phyloP scores from a whole-genome alignment of 768 basidiomycete species.

The Sarcodon sp. region DNA sequence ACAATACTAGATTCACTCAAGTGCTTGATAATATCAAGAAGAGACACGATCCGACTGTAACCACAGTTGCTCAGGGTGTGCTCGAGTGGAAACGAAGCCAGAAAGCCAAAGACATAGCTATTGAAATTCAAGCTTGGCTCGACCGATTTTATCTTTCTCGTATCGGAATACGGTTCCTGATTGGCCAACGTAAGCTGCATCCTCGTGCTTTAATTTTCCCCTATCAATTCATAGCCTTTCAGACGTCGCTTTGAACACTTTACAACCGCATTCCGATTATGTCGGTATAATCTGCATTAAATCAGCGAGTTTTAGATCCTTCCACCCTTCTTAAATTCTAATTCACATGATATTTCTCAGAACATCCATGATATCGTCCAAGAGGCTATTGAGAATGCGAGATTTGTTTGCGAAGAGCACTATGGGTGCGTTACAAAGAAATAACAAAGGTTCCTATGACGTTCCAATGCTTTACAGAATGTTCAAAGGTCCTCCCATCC shows the following conservation, averaged over 20 bases:
- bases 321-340: not conserved
- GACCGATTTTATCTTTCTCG: constrained; percentile 96
- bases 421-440: constrained; percentile 20
- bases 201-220: not conserved
- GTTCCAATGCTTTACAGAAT: constrained; percentile 42
- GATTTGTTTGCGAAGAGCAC: constrained; percentile 82
- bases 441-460: constrained; percentile 22
- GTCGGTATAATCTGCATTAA: constrained; percentile 97
- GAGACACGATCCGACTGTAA: constrained; percentile 94
- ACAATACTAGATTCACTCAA: constrained; percentile 86
- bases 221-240: not conserved
- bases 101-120: constrained; percentile 57
- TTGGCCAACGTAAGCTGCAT: constrained; percentile 67
- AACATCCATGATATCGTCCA: constrained; percentile 97
- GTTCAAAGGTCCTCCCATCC: constrained; percentile 92
- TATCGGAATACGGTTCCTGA: constrained; percentile 92
- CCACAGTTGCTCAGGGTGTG: constrained; percentile 92
- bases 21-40: constrained; percentile 81
- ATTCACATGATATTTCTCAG: constrained; percentile 18
- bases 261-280: constrained; percentile 81
- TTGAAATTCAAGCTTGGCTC: constrained; percentile 90
- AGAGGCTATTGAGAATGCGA: constrained; percentile 96
- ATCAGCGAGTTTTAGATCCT: constrained; percentile 39
- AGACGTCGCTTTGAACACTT: constrained; percentile 93
- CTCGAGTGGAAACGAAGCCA: constrained; percentile 86